Evolutionary conservation across 2,329 filamentous ascomycete species (phyloP).

Genomic region (Colletotrichum tamarilloi): DNA sequence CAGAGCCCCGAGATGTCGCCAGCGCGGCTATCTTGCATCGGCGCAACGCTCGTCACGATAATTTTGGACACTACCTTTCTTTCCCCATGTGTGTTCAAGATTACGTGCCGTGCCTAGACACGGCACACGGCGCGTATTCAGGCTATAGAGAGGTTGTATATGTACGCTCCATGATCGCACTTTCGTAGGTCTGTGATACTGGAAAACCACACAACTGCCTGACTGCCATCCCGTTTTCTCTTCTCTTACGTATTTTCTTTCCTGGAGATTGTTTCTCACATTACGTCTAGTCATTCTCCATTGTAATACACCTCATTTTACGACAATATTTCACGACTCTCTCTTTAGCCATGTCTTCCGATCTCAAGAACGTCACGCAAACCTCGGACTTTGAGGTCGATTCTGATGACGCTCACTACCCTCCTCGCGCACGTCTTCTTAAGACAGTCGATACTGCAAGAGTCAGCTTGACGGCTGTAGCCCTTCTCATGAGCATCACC

Average conservation of each 20-base stretch:
- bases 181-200: neutral
- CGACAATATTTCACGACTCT: neutral
- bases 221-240: neutral
- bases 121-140: slow-evolving; percentile 14
- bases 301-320: neutral
- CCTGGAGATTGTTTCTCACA: neutral
- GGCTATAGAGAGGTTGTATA: slow-evolving; percentile 6
- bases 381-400: slow-evolving; percentile 63
- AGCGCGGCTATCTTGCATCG: slow-evolving; percentile 37
- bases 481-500: slow-evolving; percentile 61
- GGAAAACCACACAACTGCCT: neutral
- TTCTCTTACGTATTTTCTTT: slow-evolving; percentile 4
- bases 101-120: slow-evolving; percentile 9
- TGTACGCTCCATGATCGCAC: slow-evolving; percentile 14
- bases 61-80: slow-evolving; percentile 10
- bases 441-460: slow-evolving; percentile 56
- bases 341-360: slow-evolving; percentile 33
- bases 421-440: slow-evolving; percentile 51
- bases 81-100: slow-evolving; percentile 9
- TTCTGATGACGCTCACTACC: slow-evolving; percentile 50
- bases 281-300: neutral
- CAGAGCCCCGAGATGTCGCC: slow-evolving; percentile 9
- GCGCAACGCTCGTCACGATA: slow-evolving; percentile 34
- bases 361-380: slow-evolving; percentile 53
- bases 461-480: slow-evolving; percentile 60